Evolutionary conservation across 495 filamentous ascomycete species (phyloP), one percentile per base, ranked within the genome.

Genomic region (Annulohypoxylon bovei): DNA sequence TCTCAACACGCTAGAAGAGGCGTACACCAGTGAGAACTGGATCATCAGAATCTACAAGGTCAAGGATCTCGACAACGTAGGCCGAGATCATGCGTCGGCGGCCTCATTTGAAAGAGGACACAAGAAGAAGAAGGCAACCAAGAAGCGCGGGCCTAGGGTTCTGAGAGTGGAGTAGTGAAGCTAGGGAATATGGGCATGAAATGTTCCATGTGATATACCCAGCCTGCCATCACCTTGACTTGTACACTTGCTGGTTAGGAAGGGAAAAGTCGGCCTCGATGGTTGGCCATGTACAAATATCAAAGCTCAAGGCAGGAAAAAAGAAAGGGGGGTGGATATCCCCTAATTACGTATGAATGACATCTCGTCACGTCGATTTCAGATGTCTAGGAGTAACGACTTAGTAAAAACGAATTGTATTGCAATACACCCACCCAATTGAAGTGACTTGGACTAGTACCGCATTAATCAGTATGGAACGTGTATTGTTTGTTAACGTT

Each of bases 21-120:
- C 96, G 1, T 99, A 95, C 81, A 99, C 96, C 44, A 97, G 93
- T 72, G 96, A 99, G 86, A 99, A 99, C 85, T 99, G 96, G 96
- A 99, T 99, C 78, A 98, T 99, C 77, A 86, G 96, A 55, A 98
- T 99, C 77, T 99, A 97, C 85, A 99, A 99, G 85, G 96, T 99
- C 76, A 99, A 99, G 82, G 94, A 97, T 72, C 89, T 98, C 35
- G 96, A 99, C 81, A 98, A 98, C 75, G 82, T 99, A 54, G 95
- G 93, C 27, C 87, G 96, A 75, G 93, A 97, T 74, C 95, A 98
- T 80, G 88, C 85, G 28, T 88, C 87, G 55, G 96, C 93, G 2
- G 86, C 89, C 37, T 91, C 93, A 33, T 99, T 98, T 79, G 94
- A 97, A 72, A 90, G 90, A 67, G 96, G 96, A 4, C 88, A 92